These are phyloP conservation scores for Betula pendula DNA, from an alignment of 306 rosid species.

Conservation along the genomic window DNA sequence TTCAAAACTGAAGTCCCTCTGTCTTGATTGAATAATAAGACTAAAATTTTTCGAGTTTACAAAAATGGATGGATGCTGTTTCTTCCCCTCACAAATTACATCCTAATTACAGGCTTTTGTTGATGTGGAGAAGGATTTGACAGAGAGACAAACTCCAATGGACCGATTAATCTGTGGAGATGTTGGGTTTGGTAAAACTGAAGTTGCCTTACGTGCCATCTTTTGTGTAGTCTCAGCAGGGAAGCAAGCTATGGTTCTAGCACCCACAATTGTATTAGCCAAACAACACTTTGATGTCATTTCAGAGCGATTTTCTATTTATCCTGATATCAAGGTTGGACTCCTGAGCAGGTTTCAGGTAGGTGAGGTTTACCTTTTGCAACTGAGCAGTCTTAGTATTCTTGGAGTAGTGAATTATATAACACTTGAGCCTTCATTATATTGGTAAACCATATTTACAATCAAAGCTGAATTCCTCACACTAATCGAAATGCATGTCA, in stretches of 20 bases:
- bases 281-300: constrained; percentile 89
- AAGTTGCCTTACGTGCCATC: constrained; percentile 97
- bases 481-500: neutral
- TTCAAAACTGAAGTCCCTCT: neutral
- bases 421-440: neutral
- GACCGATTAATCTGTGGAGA: constrained; percentile 96
- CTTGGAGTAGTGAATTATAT: constrained; percentile 2
- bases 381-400: constrained; percentile 12
- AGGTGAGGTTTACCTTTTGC: constrained; percentile 20
- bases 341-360: constrained; percentile 97
- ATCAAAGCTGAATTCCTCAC: neutral
- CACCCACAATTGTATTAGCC: constrained; percentile 94
- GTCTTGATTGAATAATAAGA: neutral
- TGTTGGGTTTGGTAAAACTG: constrained; percentile 98
- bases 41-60: neutral
- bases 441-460: neutral
- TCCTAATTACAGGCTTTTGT: constrained; percentile 65
- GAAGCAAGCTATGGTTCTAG: constrained; percentile 94
- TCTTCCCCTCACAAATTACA: constrained; percentile 21
- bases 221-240: constrained; percentile 76
- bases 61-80: constrained; percentile 22
- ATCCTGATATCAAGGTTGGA: constrained; percentile 68
- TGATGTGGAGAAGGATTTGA: constrained; percentile 89
- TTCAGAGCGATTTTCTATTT: constrained; percentile 72
- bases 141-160: constrained; percentile 84